phyloP scores from a whole-genome alignment of 2,329 filamentous ascomycete genomes.

The Plenodomus biglobosus region DNA sequence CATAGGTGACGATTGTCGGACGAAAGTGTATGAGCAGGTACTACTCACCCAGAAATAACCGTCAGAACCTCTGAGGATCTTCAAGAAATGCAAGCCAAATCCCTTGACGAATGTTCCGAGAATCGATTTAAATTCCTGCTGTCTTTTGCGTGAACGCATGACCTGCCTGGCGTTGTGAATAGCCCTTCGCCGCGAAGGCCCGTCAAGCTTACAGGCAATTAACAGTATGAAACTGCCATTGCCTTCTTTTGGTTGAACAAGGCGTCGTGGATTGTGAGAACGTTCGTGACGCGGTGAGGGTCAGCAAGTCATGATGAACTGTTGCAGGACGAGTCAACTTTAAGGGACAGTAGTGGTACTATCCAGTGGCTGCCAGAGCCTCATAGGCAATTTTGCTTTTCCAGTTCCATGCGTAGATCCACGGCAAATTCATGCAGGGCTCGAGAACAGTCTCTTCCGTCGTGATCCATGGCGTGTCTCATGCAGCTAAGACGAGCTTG shows the following conservation, averaged over 20 bases:
- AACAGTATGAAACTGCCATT: no score
- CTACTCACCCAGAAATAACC: no score
- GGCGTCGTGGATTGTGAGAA: no score
- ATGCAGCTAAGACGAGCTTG: background rate
- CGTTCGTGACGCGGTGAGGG: no score
- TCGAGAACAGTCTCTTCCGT: background rate
- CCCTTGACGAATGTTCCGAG: background rate
- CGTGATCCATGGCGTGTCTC: background rate
- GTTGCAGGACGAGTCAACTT: no score
- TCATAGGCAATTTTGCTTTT: background rate
- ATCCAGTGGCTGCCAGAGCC: background rate
- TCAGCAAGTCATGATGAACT: no score
- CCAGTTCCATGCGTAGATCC: background rate
- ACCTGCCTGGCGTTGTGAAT: background rate
- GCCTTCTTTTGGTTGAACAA: no score
- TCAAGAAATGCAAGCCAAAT: background rate
- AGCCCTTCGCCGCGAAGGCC: background rate
- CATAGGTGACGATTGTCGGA: no score
- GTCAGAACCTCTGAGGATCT: background rate
- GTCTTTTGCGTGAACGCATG: background rate
- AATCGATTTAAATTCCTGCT: background rate
- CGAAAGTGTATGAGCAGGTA: no score
- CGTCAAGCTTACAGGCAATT: background rate
- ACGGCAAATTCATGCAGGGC: background rate
- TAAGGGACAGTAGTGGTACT: no score